Evolutionary conservation across 2,329 filamentous ascomycete species (phyloP).

Genomic region (Fonsecaea erecta): DNA sequence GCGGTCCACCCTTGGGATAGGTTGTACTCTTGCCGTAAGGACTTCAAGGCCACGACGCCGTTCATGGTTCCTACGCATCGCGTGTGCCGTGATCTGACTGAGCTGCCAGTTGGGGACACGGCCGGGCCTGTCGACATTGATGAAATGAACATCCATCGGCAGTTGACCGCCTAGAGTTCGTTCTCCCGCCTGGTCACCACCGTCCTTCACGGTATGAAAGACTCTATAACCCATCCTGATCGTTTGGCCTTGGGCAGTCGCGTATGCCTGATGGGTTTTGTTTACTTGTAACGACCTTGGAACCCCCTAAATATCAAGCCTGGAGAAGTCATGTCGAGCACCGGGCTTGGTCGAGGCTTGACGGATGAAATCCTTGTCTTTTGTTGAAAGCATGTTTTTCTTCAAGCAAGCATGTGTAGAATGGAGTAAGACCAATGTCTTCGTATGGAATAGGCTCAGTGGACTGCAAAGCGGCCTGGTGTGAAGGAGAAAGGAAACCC

Average conservation of each 20-base stretch:
- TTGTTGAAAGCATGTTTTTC: not conserved
- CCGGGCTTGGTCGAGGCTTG: not conserved
- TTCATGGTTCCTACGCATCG: conserved; percentile 14
- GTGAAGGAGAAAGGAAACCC: not conserved
- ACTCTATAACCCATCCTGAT: not conserved
- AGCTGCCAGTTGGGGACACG: conserved; percentile 8
- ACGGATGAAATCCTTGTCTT: not conserved
- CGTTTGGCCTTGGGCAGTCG: not conserved
- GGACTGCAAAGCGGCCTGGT: not conserved
- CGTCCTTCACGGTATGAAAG: not conserved
- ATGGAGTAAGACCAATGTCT: not conserved
- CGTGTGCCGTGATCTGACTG: conserved; percentile 14
- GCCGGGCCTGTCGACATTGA: conserved; percentile 9
- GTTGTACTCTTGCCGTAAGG: not conserved
- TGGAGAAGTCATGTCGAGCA: not conserved
- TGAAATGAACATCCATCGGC: conserved; percentile 14
- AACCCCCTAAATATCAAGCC: not conserved
- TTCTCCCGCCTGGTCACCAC: not conserved
- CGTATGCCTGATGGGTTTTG: not conserved
- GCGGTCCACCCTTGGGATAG: not conserved
- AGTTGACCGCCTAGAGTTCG: not conserved
- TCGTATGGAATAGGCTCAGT: not conserved
- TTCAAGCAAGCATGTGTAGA: not conserved
- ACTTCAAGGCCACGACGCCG: conserved; percentile 4
- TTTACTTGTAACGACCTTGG: not conserved